Evolutionary conservation across 2,329 filamentous ascomycete species (phyloP).

Genomic region (Sporothrix pseudoabietina): DNA sequence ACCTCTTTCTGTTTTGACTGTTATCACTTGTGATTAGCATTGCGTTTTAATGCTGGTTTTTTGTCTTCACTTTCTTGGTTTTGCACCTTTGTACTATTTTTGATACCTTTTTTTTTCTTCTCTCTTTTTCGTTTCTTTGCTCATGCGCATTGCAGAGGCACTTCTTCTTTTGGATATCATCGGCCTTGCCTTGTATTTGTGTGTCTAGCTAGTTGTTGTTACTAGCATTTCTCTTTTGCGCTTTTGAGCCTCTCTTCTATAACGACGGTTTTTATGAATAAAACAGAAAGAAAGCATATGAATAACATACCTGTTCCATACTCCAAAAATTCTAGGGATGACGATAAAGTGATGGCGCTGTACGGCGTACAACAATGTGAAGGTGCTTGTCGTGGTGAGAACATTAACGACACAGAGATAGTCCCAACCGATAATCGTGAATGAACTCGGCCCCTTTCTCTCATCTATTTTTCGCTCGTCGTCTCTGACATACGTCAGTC

Average conservation of each 20-base stretch:
- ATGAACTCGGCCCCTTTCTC: too few species aligned
- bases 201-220: background rate
- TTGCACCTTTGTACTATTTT: constrained; percentile 7
- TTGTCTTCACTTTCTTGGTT: background rate
- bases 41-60: background rate
- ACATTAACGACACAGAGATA: too few species aligned
- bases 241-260: background rate
- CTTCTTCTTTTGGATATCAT: constrained; percentile 4
- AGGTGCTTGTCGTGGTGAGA: too few species aligned
- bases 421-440: too few species aligned
- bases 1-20: background rate
- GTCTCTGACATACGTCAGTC: too few species aligned
- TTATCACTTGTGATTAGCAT: background rate
- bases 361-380: too few species aligned
- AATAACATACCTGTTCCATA: too few species aligned
- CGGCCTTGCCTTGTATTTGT: background rate
- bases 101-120: constrained; percentile 19
- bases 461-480: too few species aligned
- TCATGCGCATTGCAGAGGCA: background rate
- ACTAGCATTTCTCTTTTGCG: background rate
- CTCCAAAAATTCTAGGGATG: too few species aligned
- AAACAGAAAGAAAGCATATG: background rate
- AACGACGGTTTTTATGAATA: background rate
- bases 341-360: too few species aligned
- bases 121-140: background rate